A percentile compares a stretch with the other conserved stretches of the same genome.
These are phyloP conservation scores for Keithomyces neogunnii DNA, from an alignment of 2,329 filamentous ascomycete genomes.

Conservation along the genomic window DNA sequence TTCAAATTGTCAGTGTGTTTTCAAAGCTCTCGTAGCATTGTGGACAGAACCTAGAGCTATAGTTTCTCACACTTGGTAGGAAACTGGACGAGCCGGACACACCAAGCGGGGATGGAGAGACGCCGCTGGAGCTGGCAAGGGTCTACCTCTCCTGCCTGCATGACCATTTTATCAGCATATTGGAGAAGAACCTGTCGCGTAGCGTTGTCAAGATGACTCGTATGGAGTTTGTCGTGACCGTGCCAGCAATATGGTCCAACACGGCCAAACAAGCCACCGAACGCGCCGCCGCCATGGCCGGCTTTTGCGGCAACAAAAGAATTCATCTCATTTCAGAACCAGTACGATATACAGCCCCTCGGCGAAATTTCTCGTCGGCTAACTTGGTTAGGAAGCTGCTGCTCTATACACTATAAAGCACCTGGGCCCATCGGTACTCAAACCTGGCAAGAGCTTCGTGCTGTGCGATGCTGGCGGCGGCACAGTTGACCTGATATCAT, in stretches of 20 bases:
- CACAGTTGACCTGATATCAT: slow-evolving; percentile 46
- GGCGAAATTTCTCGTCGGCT: not conserved
- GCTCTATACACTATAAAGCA: slow-evolving; percentile 39
- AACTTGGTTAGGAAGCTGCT: slow-evolving; percentile 34
- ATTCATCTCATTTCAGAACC: slow-evolving; percentile 43
- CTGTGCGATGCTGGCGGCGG: slow-evolving; percentile 47
- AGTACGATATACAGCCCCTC: slow-evolving; percentile 14
- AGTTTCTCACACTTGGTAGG: slow-evolving; percentile 11
- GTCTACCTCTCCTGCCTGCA: slow-evolving; percentile 39
- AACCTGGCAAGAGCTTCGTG: slow-evolving; percentile 39
- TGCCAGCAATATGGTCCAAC: slow-evolving; percentile 52
- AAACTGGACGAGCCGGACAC: slow-evolving; percentile 26
- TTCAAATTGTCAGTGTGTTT: slow-evolving; percentile 38
- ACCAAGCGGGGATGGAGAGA: slow-evolving; percentile 23
- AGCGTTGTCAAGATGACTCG: slow-evolving; percentile 33
- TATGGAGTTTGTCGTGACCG: slow-evolving; percentile 47
- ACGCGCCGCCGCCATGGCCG: slow-evolving; percentile 27
- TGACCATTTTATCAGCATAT: slow-evolving; percentile 35
- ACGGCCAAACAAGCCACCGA: slow-evolving; percentile 42
- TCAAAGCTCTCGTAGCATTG: not conserved
- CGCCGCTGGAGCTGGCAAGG: slow-evolving; percentile 26
- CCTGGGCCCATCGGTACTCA: slow-evolving; percentile 30
- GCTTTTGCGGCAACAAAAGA: slow-evolving; percentile 30
- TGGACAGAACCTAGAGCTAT: not conserved
- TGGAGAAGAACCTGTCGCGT: slow-evolving; percentile 33